Evolutionary conservation across 768 basidiomycete species (phyloP).

Genomic region (Cantharellus anzutake): DNA sequence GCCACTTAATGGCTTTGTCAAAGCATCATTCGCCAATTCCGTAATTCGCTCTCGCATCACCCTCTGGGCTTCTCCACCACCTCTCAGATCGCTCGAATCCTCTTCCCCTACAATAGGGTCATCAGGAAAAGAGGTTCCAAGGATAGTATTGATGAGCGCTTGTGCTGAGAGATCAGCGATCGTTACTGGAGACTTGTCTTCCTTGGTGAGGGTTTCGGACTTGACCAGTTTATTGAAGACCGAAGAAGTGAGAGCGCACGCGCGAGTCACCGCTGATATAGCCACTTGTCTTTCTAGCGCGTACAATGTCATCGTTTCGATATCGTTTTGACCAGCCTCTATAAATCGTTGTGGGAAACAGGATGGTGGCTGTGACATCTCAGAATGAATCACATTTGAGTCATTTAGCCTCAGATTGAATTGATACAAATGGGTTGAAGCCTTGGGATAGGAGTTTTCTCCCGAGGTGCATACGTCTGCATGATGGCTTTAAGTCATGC

Average conservation of each 20-base stretch:
- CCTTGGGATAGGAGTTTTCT: no score
- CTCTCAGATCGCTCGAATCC: constrained; percentile 61
- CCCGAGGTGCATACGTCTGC: no score
- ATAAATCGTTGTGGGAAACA: no score
- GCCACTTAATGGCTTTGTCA: constrained; percentile 31
- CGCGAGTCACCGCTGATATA: constrained; percentile 69
- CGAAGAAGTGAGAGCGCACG: constrained; percentile 62
- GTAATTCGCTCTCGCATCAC: constrained; percentile 47
- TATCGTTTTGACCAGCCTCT: no score
- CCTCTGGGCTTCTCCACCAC: constrained; percentile 20
- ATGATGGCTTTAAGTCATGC: no score
- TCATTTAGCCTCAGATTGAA: no score
- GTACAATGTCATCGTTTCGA: constrained; percentile 17
- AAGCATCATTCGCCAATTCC: constrained; percentile 62
- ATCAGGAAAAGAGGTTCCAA: constrained; percentile 54
- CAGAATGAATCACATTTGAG: no score
- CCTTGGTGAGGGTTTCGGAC: constrained; percentile 74
- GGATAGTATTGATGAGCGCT: constrained; percentile 71
- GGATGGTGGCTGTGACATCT: no score
- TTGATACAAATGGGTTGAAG: no score
- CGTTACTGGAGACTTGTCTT: constrained; percentile 83
- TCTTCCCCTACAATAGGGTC: constrained; percentile 93
- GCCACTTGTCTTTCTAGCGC: constrained; percentile 62
- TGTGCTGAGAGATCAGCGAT: constrained; percentile 92
- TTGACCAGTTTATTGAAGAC: constrained; percentile 76